phyloP scores from a whole-genome alignment of 371 early-diverging fungal species.

The Zychaea mexicana region DNA sequence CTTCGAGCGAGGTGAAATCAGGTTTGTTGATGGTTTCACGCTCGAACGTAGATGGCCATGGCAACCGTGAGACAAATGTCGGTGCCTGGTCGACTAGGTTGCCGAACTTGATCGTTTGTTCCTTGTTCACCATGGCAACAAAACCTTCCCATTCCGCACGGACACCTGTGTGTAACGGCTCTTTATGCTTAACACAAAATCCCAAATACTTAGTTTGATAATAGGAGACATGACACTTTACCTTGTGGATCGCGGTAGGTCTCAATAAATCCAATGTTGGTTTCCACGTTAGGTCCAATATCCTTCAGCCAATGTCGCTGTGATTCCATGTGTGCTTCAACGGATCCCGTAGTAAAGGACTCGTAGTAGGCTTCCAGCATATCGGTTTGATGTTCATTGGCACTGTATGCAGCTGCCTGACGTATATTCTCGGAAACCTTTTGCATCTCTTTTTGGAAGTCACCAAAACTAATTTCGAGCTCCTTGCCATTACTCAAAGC shows the following conservation, averaged over 20 bases:
- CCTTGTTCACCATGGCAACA: conserved; percentile 68
- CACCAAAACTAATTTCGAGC: conserved; percentile 50
- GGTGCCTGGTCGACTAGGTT: conserved; percentile 55
- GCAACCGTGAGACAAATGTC: conserved; percentile 51
- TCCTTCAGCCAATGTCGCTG: conserved; percentile 66
- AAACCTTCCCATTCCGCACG: conserved; percentile 74
- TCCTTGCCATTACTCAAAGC: conserved; percentile 33
- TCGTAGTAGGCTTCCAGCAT: conserved; percentile 58
- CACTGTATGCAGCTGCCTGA: conserved; percentile 46
- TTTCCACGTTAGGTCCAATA: conserved; percentile 58
- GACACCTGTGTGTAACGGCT: too few species aligned
- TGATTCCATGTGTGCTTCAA: conserved; percentile 59
- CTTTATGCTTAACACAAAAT: too few species aligned
- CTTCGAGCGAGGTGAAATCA: conserved; percentile 68
- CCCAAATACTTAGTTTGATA: too few species aligned
- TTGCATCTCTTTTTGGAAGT: conserved; percentile 46
- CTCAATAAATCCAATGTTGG: conserved; percentile 57
- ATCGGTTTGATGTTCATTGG: conserved; percentile 54
- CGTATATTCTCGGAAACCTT: conserved; percentile 47
- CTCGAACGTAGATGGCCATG: conserved; percentile 62
- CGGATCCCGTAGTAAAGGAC: conserved; percentile 57
- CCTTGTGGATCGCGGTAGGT: conserved; percentile 67
- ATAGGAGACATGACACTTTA: too few species aligned
- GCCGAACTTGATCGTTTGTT: conserved; percentile 58
- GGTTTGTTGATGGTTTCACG: conserved; percentile 62